Evolutionary conservation across 805 yeast species (phyloP), one percentile per base, ranked within the genome.

Genomic region (Candida orba): DNA sequence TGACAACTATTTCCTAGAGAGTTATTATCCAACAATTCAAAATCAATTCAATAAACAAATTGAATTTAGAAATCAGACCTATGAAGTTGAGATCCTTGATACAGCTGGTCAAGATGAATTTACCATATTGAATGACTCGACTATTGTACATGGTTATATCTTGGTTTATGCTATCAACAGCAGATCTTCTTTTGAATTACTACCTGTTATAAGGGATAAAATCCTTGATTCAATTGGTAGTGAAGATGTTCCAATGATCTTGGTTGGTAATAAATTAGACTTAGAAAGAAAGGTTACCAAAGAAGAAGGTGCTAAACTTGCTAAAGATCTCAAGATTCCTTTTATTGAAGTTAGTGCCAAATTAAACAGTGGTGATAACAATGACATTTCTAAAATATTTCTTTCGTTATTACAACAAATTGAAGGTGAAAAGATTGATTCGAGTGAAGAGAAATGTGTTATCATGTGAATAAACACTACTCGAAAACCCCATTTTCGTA

Each of bases 101-200:
- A 89, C 96, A 0, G 95, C 96, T 1, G 96, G 96, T 8, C 95
- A 87, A 67, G 96, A 88, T 63, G 95, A 88, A 67, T 85, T 81
- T 59, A 76, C 87, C 39, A 78, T 85, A 50, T 75, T 89, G 64
- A 84, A 79, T 54, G 87, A 84, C 62, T 84, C 84, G 53, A 81
- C 84, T 43, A 66, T 86, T 39, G 81, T 84, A 38, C 93, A 86
- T 56, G 97, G 96, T 1, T 84, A 84, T 58, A 67, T 89, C 36
- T 65, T 90, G 36, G 85, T 87, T 37, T 89, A 86, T 65, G 83
- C 91, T 40, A 89, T 89, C 42, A 79, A 86, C 27, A 82, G 89
- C 37, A 68, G 84, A 53, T 76, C 79, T 48, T 80, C 91, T 17
- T 87, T 89, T 61, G 93, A 85, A 41, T 72, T 86, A 63, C 68